Evolutionary conservation across 2,329 filamentous ascomycete genomes (phyloP).

Genomic region (Aspergillus udagawae): DNA sequence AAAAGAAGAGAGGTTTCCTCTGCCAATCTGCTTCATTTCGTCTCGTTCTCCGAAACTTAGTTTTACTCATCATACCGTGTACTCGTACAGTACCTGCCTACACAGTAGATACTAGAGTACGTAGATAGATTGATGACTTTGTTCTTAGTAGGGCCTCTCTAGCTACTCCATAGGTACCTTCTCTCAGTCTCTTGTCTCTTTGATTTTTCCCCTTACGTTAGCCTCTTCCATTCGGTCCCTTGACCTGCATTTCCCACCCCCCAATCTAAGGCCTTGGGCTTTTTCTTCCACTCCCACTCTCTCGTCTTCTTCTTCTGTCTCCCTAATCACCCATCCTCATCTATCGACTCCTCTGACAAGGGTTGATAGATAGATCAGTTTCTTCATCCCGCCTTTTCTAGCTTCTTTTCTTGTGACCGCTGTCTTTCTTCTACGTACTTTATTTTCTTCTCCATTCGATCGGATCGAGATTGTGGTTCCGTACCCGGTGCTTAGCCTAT

Average conservation of each 20-base stretch:
- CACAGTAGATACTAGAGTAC: background rate
- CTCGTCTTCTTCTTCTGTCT: background rate
- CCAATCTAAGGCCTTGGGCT: background rate
- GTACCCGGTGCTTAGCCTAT: background rate
- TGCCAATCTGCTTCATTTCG: background rate
- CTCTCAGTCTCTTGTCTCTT: background rate
- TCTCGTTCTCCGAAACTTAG: background rate
- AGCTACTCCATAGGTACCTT: no score
- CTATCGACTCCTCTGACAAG: background rate
- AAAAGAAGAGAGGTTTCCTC: background rate
- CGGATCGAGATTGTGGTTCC: background rate
- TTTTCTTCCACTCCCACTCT: background rate
- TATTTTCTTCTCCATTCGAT: conserved; percentile 1
- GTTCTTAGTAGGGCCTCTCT: no score
- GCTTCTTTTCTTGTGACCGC: conserved; percentile 3
- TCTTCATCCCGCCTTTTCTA: conserved; percentile 6
- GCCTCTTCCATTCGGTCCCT: background rate
- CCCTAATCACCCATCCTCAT: background rate
- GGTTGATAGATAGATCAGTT: background rate
- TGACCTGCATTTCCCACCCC: background rate
- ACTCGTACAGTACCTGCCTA: background rate
- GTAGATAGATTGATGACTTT: background rate
- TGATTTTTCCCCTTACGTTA: background rate
- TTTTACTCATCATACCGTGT: background rate
- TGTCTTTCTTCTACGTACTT: conserved; percentile 2